Base-by-base conservation (phyloP, 176 grass and related monocot genomes). In the Oryza nivara region DNA sequence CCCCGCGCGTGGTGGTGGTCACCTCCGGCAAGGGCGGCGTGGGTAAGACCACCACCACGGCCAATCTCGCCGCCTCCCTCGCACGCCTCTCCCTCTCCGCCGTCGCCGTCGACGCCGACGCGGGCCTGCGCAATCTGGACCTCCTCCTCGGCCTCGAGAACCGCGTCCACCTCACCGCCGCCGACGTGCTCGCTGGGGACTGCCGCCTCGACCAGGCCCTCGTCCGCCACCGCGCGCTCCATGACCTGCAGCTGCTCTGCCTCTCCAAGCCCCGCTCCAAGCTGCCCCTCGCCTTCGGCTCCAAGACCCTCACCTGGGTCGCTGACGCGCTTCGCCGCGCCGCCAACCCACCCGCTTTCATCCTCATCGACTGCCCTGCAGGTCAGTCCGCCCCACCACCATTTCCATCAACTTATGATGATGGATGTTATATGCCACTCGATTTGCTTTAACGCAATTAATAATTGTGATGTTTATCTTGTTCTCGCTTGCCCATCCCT, bases 121-220 rank as follows among this genome's bases (percentile, higher is more conserved):
- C 88, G 0, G 96, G 96, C 0, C 88, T 99, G 8, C 91, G 96
- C 4, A 99, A 99, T 88, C 93, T 99, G 22, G 93, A 99, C 80
- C 86, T 99, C 47, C 91, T 99, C 52, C 91, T 99, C 3, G 93
- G 96, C 10, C 93, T 99, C 67, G 93, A 96, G 88, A 99, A 99
- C 84, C 91, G 91, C 36, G 91, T 96, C 66, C 84, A 99, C 88
- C 94, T 87, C 73, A 98, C 96, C 35, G 96, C 96, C 66, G 87
- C 93, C 3, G 96, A 98, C 78, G 91, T 98, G 68, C 92, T 98
- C 86, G 85, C 92, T 6, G 96, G 96, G 6, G 96, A 98, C 86
- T 98, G 96, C 80, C 89, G 96, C 30, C 96, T 98, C 74, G 96
- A 98, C 80, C 96, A 98, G 86, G 93, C 96, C 45, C 91, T 98